Conservation (phyloP, 1,284 basidiomycete species). For the Pterulicium gracile region DNA sequence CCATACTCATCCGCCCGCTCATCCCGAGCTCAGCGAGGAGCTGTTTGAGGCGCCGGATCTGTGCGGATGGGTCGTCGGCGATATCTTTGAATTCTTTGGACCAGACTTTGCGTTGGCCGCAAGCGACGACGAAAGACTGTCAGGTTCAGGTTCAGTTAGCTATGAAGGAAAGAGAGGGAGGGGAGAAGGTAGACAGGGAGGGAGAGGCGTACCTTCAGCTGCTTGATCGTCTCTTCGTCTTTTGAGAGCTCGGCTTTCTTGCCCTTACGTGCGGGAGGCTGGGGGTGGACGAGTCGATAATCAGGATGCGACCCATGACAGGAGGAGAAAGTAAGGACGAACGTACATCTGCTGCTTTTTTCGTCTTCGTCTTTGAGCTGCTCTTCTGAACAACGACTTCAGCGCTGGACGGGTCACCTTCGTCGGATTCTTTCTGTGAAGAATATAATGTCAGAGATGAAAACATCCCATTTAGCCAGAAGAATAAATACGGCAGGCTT, state of each 20-base stretch:
- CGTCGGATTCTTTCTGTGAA: neutral
- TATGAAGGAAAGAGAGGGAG: neutral
- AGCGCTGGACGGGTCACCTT: neutral
- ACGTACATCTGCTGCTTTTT: neutral
- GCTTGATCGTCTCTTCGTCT: slow-evolving; percentile 50
- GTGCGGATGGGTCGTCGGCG: slow-evolving; percentile 40
- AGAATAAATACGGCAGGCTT: neutral
- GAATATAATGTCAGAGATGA: neutral
- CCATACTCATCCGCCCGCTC: slow-evolving; percentile 65
- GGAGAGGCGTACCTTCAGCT: slow-evolving; percentile 36
- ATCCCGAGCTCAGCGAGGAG: slow-evolving; percentile 70
- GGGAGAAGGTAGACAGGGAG: neutral
- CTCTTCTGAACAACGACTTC: neutral
- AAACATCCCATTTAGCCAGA: neutral
- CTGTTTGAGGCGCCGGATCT: slow-evolving; percentile 54
- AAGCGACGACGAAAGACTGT: slow-evolving; percentile 65
- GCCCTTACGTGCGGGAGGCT: neutral
- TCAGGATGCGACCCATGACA: neutral
- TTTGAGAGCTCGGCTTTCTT: slow-evolving; percentile 22
- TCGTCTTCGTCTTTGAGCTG: neutral
- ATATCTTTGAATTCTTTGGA: slow-evolving; percentile 61
- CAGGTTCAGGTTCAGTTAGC: slow-evolving; percentile 2
- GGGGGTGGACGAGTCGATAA: too few relatives aligned
- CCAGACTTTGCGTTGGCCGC: slow-evolving; percentile 78
- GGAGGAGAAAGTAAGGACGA: neutral